Percentiles rank a stretch among this genome's conserved stretches.
These are phyloP conservation scores for Sugiyamaella japonica DNA, from an alignment of 1,139 yeast species.

Conservation along the genomic window DNA sequence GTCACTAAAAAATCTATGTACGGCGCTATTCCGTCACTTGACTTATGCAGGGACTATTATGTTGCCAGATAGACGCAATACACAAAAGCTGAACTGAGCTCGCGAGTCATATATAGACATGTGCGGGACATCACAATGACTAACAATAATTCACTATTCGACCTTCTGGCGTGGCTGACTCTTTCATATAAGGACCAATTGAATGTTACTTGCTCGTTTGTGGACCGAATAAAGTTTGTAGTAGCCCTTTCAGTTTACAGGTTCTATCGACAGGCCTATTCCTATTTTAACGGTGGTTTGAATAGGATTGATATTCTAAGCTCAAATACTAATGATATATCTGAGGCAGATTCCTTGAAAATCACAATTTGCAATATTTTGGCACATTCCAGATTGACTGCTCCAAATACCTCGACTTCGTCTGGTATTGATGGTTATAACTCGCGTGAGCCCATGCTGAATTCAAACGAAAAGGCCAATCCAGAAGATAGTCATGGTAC, in stretches of 20 bases:
- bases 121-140: too few species aligned
- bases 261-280: background rate
- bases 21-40: slow-evolving; percentile 7
- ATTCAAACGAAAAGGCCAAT: background rate
- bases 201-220: background rate
- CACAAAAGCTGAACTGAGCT: too few species aligned
- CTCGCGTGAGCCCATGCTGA: background rate
- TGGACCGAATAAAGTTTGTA: background rate
- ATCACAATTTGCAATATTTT: background rate
- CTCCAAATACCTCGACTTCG: background rate
- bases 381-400: slow-evolving; percentile 2
- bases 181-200: slow-evolving; percentile 7
- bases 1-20: background rate
- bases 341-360: background rate
- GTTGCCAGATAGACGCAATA: background rate
- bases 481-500: background rate
- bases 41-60: slow-evolving; percentile 7
- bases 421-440: background rate
- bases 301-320: slow-evolving; percentile 1
- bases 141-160: slow-evolving; percentile 3
- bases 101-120: too few species aligned
- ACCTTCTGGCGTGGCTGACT: slow-evolving; percentile 13
- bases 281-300: background rate
- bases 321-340: background rate
- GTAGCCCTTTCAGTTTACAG: background rate